Percentiles rank a stretch among this genome's conserved stretches.
Evolutionary conservation across 176 grass and related monocot genomes (phyloP).

Genomic region (Oryza nivara): DNA sequence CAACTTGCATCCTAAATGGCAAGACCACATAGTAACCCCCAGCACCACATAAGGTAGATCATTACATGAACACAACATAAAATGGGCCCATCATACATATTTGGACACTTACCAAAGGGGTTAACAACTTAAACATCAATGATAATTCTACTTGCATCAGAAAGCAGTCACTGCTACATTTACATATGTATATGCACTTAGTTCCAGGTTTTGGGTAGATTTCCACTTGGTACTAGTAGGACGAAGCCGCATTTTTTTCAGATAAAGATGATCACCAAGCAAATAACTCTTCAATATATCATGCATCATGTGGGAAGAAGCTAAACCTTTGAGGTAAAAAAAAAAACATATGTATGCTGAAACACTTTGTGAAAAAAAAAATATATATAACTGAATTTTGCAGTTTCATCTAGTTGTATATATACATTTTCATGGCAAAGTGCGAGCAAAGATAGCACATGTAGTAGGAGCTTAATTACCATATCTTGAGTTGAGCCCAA

Average conservation of each 20-base stretch:
- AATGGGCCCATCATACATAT: conserved; percentile 2
- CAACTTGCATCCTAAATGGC: conserved; percentile 29
- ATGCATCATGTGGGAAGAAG: neutral
- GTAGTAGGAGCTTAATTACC: conserved; percentile 1
- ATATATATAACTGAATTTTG: neutral
- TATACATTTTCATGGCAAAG: neutral
- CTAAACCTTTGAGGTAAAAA: neutral
- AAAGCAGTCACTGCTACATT: neutral
- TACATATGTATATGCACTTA: neutral
- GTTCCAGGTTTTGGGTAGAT: neutral
- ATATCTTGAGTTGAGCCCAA: conserved; percentile 22
- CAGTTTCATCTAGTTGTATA: neutral
- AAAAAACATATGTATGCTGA: neutral
- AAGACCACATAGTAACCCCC: conserved; percentile 12
- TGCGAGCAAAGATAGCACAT: neutral
- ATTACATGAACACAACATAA: neutral
- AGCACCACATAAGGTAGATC: conserved; percentile 4
- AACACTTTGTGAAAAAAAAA: neutral
- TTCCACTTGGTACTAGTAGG: neutral
- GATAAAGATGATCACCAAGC: conserved; percentile 8
- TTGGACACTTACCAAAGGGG: neutral
- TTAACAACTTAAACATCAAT: neutral
- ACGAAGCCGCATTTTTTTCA: too few relatives aligned
- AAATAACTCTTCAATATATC: too few relatives aligned
- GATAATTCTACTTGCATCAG: neutral